A percentile compares a stretch with the other conserved stretches of the same genome.
Conservation (phyloP, 2,329 filamentous ascomycete species). For the Aspergillus fumigatus region DNA sequence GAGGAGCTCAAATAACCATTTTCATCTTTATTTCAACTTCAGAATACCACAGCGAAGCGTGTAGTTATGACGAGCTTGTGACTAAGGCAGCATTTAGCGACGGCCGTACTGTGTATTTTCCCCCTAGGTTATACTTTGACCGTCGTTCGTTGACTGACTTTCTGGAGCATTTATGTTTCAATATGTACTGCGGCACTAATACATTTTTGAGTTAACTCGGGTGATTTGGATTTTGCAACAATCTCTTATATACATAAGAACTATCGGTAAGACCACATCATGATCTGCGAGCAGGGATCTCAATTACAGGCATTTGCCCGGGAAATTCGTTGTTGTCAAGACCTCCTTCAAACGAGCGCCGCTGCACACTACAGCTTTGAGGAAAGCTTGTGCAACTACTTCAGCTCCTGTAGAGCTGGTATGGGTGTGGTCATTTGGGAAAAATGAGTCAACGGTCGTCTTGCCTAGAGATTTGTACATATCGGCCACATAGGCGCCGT, state of each 20-base stretch:
- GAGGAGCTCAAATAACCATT: constrained; percentile 14
- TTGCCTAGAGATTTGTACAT: constrained; percentile 50
- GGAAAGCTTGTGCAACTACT: constrained; percentile 54
- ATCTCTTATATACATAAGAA: neutral
- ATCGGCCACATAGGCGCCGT: constrained; percentile 55
- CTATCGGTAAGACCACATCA: neutral
- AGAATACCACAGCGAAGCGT: neutral
- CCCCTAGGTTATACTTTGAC: neutral
- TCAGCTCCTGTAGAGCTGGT: constrained; percentile 55
- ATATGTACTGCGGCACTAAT: neutral
- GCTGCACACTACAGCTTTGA: constrained; percentile 52
- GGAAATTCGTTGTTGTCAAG: constrained; percentile 28
- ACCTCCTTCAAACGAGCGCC: constrained; percentile 40
- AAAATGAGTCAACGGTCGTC: constrained; percentile 49
- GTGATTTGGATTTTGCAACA: neutral
- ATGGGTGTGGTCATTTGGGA: constrained; percentile 60
- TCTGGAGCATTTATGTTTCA: neutral
- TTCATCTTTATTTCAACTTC: neutral
- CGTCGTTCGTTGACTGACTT: neutral
- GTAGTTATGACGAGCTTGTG: neutral
- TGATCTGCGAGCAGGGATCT: neutral
- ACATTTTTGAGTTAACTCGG: neutral
- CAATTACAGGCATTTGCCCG: constrained; percentile 23
- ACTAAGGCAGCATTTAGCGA: neutral
- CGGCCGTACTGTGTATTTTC: neutral